phyloP scores from a whole-genome alignment of 495 filamentous ascomycete species.

The Peziza echinospora region DNA sequence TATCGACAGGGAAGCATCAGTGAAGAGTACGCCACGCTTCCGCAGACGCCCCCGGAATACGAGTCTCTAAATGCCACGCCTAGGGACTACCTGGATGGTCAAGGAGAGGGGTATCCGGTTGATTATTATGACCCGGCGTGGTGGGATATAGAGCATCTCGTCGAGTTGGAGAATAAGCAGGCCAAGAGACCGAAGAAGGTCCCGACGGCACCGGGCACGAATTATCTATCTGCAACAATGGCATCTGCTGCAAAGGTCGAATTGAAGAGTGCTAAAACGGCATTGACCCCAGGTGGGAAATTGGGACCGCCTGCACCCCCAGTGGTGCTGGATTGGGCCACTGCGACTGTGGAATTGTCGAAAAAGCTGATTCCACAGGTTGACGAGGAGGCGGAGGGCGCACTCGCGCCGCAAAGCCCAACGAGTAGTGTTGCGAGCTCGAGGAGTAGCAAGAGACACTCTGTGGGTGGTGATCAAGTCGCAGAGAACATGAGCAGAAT shows the following conservation, averaged over 20 bases:
- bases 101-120: not conserved
- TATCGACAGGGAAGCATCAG: slow-evolving; percentile 16
- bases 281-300: slow-evolving; percentile 17
- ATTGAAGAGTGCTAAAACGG: slow-evolving; percentile 18
- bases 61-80: slow-evolving; percentile 7
- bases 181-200: slow-evolving; percentile 22
- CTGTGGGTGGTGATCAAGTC: slow-evolving; percentile 20
- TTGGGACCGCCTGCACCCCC: slow-evolving; percentile 31
- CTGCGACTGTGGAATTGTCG: slow-evolving; percentile 56
- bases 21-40: slow-evolving; percentile 21
- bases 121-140: slow-evolving; percentile 16
- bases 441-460: slow-evolving; percentile 41
- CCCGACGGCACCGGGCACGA: slow-evolving; percentile 46
- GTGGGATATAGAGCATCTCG: slow-evolving; percentile 12
- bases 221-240: slow-evolving; percentile 57
- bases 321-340: slow-evolving; percentile 64
- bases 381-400: slow-evolving; percentile 11
- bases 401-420: slow-evolving; percentile 37
- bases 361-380: slow-evolving; percentile 56
- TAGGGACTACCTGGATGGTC: not conserved
- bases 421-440: slow-evolving; percentile 35
- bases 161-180: slow-evolving; percentile 10
- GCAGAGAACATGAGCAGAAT: slow-evolving; percentile 33
- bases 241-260: slow-evolving; percentile 36
- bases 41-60: slow-evolving; percentile 8